Base-by-base conservation (phyloP, 148 eudicot genomes). In the Mesembryanthemum crystallinum region DNA sequence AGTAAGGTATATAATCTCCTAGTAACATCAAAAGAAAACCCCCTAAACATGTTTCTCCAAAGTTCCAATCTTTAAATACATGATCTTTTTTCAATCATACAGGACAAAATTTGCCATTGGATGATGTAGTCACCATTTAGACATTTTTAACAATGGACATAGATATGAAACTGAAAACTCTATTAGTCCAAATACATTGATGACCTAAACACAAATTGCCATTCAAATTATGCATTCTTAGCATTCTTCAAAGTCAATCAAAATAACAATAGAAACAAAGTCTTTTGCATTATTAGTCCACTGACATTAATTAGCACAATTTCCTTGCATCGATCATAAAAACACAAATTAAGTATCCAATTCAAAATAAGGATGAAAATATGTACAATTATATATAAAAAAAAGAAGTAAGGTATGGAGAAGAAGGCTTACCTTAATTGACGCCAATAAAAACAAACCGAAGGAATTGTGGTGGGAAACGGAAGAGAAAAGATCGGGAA, bases 381-480 rank as follows among this genome's bases (percentile, higher is more conserved):
- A 47, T 47, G 8, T 10, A 47, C 52, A 47, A 47, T 3, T 47
- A 9, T 35, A 35, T 35, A 2, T 35, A 35, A 35, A 6, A n/a
- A 3, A 70, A 64, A 10, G 42, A 0, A 35, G 29, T 20, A 58
- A 35, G 8, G 12, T 25, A 60, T 13, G 52, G 14, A 51, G 2
- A 6, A 58, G 49, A 32, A n/a, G 1, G 11, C 23, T 60, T 71
- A 90, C 97, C 97, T 95, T 95, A 52, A 87, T 87, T 69, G 88
- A 89, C 4, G 94, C 76, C 33, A 92, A 17, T 25, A 95, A 69
- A 77, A 86, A 90, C 20, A 89, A 37, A 21, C 87, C 96, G 66
- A 95, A 90, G 72, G 86, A 80, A 57, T 92, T 95, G 79, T 95
- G 99, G 73, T 92, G 91, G 24, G 92, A 77, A 32, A 89, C 82